These are phyloP conservation scores for Mycena vulgaris DNA, from an alignment of 768 basidiomycete genomes.

Conservation along the genomic window DNA sequence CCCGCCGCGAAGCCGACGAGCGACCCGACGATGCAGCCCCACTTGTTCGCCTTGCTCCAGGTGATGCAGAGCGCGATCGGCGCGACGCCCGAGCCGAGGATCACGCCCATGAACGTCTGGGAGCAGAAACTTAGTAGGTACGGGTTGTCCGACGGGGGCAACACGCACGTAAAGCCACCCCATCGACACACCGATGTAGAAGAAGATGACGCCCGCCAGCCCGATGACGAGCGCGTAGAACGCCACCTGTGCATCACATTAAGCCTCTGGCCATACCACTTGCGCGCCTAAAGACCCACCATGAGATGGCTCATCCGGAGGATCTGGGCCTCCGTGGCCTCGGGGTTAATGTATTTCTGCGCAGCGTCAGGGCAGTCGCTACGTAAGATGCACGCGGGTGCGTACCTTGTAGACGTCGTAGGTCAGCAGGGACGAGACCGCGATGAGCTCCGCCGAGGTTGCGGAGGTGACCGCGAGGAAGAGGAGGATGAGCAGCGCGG, in stretches of 20 bases:
- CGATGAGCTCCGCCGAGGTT: constrained; percentile 92
- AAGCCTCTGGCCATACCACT: not conserved
- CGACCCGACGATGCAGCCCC: constrained; percentile 85
- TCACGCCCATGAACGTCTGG: constrained; percentile 90
- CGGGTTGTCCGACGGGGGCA: not conserved
- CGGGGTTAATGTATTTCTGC: constrained; percentile 86
- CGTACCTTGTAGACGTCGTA: constrained; percentile 88
- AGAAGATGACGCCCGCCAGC: constrained; percentile 88
- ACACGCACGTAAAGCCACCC: constrained; percentile 90
- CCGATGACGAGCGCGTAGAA: constrained; percentile 85
- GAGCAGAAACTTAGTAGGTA: not conserved
- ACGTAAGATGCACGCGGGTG: not conserved
- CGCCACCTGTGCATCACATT: constrained; percentile 62
- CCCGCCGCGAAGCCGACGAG: constrained; percentile 79
- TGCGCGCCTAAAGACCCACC: constrained; percentile 52
- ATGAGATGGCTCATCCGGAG: constrained; percentile 77
- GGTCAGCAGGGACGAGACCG: constrained; percentile 86
- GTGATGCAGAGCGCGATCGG: constrained; percentile 90
- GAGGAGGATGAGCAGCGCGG: constrained; percentile 82
- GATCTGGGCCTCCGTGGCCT: constrained; percentile 82
- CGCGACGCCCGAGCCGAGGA: constrained; percentile 88
- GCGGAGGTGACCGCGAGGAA: constrained; percentile 92
- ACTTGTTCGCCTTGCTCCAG: constrained; percentile 89
- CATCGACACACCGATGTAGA: constrained; percentile 92
- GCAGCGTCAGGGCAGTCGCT: not conserved